Percentiles rank a stretch among this genome's conserved stretches.
Evolutionary conservation across 768 basidiomycete species (phyloP).

Genomic region (Mrakia gelida): DNA sequence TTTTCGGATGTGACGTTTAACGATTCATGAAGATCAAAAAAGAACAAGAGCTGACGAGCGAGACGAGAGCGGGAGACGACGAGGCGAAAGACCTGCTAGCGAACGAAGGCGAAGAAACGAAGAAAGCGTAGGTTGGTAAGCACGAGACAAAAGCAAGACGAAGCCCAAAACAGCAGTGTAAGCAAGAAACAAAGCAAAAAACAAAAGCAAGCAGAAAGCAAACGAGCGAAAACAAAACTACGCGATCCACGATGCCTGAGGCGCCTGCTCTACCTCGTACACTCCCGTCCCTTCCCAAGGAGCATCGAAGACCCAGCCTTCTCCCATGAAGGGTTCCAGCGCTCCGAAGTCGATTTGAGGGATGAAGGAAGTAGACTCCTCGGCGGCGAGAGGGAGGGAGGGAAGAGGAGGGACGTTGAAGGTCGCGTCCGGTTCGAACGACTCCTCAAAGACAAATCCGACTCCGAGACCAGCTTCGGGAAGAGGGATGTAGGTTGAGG

Average conservation of each 20-base stretch:
- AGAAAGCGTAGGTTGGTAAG: neutral
- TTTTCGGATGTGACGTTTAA: neutral
- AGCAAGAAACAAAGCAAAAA: neutral
- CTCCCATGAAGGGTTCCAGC: neutral
- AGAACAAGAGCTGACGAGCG: neutral
- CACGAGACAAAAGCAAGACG: neutral
- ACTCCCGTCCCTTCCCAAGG: neutral
- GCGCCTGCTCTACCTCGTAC: neutral
- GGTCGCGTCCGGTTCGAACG: neutral
- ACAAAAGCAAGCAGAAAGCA: neutral
- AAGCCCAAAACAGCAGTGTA: neutral
- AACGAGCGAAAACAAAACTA: neutral
- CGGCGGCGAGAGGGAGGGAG: neutral
- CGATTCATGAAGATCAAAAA: neutral
- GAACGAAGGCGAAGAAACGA: neutral
- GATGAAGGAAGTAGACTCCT: no score
- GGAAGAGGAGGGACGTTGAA: neutral
- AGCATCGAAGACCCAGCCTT: neutral
- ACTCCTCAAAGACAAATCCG: neutral
- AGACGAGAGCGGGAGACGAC: neutral
- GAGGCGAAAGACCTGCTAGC: no score
- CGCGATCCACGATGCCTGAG: neutral
- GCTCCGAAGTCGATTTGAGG: neutral
- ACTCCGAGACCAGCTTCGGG: neutral
- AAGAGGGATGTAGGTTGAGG: neutral